Base-by-base conservation (phyloP, 257 asterid species). In the Solanum medicagineum region DNA sequence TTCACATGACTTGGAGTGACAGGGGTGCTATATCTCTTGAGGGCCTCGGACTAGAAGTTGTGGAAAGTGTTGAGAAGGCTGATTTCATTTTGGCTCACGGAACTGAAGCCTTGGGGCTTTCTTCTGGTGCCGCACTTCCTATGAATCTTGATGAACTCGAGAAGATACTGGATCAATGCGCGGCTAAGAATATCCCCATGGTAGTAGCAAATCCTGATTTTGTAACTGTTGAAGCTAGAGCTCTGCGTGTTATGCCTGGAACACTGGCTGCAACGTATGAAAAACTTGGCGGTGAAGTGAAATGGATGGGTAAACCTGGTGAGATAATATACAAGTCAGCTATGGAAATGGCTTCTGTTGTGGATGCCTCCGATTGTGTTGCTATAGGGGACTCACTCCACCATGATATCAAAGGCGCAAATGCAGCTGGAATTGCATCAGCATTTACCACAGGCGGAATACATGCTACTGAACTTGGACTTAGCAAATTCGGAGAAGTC, bases 231-330 rank as follows among this genome's bases (percentile, higher is more conserved):
- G 99, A 96, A 88, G 96, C 94, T 60, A 92, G 99, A 86, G 97
- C 92, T 77, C 92, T 94, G 84, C 92, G 96, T 17, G 97, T 92
- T 87, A 96, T 96, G 99, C 99, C 98, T 47, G 99, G 99, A 86
- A 94, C 97, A 47, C 83, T 96, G 87, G 99, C 98, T 60, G 91
- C 95, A 59, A 90, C 91, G 12, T 96, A 94, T 29, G 98, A 95
- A 92, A 92, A 94, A 88, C 95, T 95, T 87, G 98, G 99, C 45
- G 99, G 99, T 82, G 96, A 96, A 90, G 99, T 95, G 84, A 95
- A 94, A 90, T 96, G 99, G 99, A 96, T 96, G 98, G 99, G 99
- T 84, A 96, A 96, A 90, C 99, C 99, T 54, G 98, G 92, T 66
- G 91, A 95, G 98, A 93, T 95, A 66, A 96, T 96, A 89, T 96